These are phyloP conservation scores for Corylus heterophylla DNA, from an alignment of 306 rosid species.

Conservation along the genomic window DNA sequence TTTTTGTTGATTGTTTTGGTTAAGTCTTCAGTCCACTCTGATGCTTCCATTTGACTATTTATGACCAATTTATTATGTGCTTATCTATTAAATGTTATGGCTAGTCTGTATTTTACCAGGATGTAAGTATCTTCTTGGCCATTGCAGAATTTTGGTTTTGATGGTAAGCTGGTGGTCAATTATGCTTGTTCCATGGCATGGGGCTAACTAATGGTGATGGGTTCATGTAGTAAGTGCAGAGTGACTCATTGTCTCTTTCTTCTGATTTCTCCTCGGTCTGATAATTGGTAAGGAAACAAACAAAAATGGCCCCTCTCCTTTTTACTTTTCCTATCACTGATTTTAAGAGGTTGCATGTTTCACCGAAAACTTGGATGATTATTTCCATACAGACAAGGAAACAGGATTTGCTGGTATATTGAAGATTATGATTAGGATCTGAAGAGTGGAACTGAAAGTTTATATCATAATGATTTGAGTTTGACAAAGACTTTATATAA, in stretches of 20 bases:
- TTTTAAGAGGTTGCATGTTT: conserved; percentile 11
- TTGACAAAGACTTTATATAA: background rate
- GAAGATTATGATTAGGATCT: conserved; percentile 18
- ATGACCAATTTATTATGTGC: conserved; percentile 2
- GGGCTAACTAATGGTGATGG: conserved; percentile 53
- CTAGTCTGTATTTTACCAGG: background rate
- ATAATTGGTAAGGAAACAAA: background rate
- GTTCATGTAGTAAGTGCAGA: conserved; percentile 30
- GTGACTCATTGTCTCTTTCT: background rate
- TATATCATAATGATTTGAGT: background rate
- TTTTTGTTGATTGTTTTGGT: background rate
- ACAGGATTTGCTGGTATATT: background rate
- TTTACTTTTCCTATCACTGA: background rate
- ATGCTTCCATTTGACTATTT: background rate
- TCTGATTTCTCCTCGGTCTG: background rate
- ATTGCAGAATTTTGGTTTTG: conserved; percentile 90
- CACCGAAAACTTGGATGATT: conserved; percentile 10
- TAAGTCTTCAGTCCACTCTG: background rate
- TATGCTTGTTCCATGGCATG: conserved; percentile 97
- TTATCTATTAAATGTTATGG: conserved; percentile 1
- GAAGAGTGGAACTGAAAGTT: conserved; percentile 9
- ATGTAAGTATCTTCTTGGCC: conserved; percentile 10
- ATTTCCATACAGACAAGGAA: conserved; percentile 20
- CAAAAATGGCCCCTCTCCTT: background rate
- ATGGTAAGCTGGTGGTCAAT: conserved; percentile 86